Evolutionary conservation across 176 grass and related monocot genomes (phyloP).

Genomic region (Eleusine indica): DNA sequence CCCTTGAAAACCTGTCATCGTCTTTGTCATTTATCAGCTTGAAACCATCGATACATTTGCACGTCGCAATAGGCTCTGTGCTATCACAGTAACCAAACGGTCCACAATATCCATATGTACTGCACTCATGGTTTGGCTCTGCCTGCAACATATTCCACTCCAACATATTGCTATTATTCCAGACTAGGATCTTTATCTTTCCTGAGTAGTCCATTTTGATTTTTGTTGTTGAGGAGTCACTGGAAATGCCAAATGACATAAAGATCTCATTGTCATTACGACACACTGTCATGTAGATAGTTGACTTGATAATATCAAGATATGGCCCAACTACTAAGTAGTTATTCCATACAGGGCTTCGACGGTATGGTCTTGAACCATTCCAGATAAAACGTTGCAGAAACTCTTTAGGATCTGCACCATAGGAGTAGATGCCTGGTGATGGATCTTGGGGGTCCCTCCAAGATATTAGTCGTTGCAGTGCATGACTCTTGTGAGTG

Average conservation of each 20-base stretch:
- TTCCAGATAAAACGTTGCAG: conserved; percentile 50
- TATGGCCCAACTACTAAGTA: not conserved
- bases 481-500: conserved; percentile 31
- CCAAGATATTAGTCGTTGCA: conserved; percentile 47
- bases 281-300: conserved; percentile 22
- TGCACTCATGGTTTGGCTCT: conserved; percentile 35
- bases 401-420: conserved; percentile 29
- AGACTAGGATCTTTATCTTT: conserved; percentile 40
- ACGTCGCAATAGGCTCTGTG: conserved; percentile 12
- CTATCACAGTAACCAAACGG: conserved; percentile 48
- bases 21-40: conserved; percentile 15
- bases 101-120: conserved; percentile 41
- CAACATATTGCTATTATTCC: conserved; percentile 18
- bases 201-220: conserved; percentile 47
- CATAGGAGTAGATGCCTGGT: conserved; percentile 40
- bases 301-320: not conserved
- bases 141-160: conserved; percentile 9
- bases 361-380: not conserved
- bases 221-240: conserved; percentile 26
- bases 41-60: conserved; percentile 66
- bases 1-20: not conserved
- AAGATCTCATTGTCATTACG: conserved; percentile 20
- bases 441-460: conserved; percentile 41
- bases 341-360: conserved; percentile 54
- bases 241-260: conserved; percentile 35